These are phyloP conservation scores for Rhizopus delemar DNA, from an alignment of 371 early-diverging fungal species.

Conservation along the genomic window DNA sequence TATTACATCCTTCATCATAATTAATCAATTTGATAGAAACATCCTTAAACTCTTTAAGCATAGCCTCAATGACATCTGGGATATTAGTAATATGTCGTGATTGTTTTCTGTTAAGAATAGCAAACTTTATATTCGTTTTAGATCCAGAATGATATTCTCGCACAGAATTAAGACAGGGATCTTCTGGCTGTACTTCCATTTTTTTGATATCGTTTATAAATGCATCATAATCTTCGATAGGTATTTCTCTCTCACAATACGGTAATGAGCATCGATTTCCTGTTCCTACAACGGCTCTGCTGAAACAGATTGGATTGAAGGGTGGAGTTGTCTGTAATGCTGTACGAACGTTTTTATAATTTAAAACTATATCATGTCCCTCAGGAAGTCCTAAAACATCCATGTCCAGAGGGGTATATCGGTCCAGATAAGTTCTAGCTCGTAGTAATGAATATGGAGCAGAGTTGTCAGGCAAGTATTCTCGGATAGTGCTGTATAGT, in stretches of 20 bases:
- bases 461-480: slow-evolving; percentile 22
- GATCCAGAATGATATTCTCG: neutral
- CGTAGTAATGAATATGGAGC: slow-evolving; percentile 40
- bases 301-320: slow-evolving; percentile 48
- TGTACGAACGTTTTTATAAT: slow-evolving; percentile 26
- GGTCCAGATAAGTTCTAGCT: slow-evolving; percentile 10
- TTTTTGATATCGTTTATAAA: slow-evolving; percentile 33
- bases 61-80: slow-evolving; percentile 27
- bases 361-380: slow-evolving; percentile 44
- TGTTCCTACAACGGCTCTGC: slow-evolving; percentile 49
- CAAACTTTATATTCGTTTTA: slow-evolving; percentile 12
- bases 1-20: slow-evolving; percentile 49
- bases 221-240: slow-evolving; percentile 33
- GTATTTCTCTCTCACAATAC: slow-evolving; percentile 49
- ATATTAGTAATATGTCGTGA: slow-evolving; percentile 40
- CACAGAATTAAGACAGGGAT: slow-evolving; percentile 11
- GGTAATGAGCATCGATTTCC: slow-evolving; percentile 47
- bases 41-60: slow-evolving; percentile 26
- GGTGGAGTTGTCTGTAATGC: slow-evolving; percentile 35
- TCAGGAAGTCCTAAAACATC: slow-evolving; percentile 15
- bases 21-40: slow-evolving; percentile 9
- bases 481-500: slow-evolving; percentile 49
- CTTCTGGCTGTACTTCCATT: slow-evolving; percentile 14
- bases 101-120: slow-evolving; percentile 29
- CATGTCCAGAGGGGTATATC: slow-evolving; percentile 5